Base-by-base conservation (phyloP, 1,284 basidiomycete species). In the Rugosomyces carneus region DNA sequence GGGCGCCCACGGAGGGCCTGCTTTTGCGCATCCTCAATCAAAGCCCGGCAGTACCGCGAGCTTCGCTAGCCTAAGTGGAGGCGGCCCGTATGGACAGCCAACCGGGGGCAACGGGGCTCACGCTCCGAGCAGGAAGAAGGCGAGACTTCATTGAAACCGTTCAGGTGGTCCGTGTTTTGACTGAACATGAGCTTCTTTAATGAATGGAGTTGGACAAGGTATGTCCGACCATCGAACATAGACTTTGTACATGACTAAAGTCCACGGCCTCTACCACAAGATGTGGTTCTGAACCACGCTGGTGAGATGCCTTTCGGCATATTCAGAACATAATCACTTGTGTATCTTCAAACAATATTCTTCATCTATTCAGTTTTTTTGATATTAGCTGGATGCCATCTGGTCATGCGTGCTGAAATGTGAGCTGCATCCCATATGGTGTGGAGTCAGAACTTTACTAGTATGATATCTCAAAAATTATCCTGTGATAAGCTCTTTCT, bases 1-100 rank as follows among this genome's bases (percentile, higher is more conserved):
- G 8, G 31, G 31, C n/a, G 31, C n/a, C 4, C 47, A 40, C 18
- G 52, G 44, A 16, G 53, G 50, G 2, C 26, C 37, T 21, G 37
- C 21, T 10, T 53, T 55, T 19, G 51, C 42, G 37, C 50, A 52
- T 31, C 42, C 53, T 13, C 49, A 53, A 15, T 53, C 49, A 5
- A 55, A 55, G 36, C 52, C 51, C 1, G 62, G 57, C 39, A 67
- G 64, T 42, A 57, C 63, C 5, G 54, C 58, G 13, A 63, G 64
- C 43, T 64, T 65, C 57, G 55, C 58, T 1, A 65, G 62, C 40
- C 39, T 63, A 39, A 61, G 62, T 37, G 61, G 59, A 36, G 62
- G 63, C 15, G 60, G 55, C 19, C 38, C 44, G 23, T 54, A 54
- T 15, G 59, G 56, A 20, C 58, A 61, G 20, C 46, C 56, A 23